Evolutionary conservation across 768 basidiomycete species (phyloP).

Genomic region (Gautieria morchelliformis): DNA sequence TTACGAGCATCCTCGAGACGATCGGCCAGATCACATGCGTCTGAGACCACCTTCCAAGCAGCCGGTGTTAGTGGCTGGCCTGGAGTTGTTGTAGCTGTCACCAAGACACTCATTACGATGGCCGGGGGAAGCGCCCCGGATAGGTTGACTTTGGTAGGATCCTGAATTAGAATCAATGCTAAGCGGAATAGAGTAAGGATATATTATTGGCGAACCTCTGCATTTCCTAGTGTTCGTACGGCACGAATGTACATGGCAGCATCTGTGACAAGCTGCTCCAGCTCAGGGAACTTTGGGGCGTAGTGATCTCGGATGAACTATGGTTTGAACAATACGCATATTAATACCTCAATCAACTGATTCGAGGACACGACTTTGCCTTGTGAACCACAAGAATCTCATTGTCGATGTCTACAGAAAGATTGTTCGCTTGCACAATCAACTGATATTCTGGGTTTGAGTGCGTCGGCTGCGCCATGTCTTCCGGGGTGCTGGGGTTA

Average conservation of each 20-base stretch:
- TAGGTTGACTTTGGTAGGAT: conserved; percentile 80
- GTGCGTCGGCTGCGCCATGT: conserved; percentile 71
- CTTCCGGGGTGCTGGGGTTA: conserved; percentile 69
- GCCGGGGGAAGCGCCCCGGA: conserved; percentile 75
- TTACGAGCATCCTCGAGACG: conserved; percentile 82
- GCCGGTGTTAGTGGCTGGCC: conserved; percentile 61
- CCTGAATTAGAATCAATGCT: conserved; percentile 33
- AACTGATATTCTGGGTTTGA: conserved; percentile 92
- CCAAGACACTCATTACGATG: conserved; percentile 90
- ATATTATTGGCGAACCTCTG: conserved; percentile 40
- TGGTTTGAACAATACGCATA: conserved; percentile 9
- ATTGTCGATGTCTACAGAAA: conserved; percentile 97
- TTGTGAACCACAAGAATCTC: conserved; percentile 97
- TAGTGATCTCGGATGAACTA: conserved; percentile 99
- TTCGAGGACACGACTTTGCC: conserved; percentile 29
- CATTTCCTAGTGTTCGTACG: conserved; percentile 81
- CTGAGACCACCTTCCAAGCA: conserved; percentile 74
- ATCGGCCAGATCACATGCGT: conserved; percentile 84
- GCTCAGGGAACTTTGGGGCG: conserved; percentile 87
- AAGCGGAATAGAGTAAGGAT: background rate
- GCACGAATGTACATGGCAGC: conserved; percentile 88
- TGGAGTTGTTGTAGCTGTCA: conserved; percentile 87
- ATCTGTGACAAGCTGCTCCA: conserved; percentile 90
- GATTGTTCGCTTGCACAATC: conserved; percentile 95
- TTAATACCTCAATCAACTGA: background rate